Percentiles rank a stretch among this genome's conserved stretches.
Evolutionary conservation across 2,329 filamentous ascomycete genomes (phyloP).

Genomic region (Fusarium pseudonygamai): DNA sequence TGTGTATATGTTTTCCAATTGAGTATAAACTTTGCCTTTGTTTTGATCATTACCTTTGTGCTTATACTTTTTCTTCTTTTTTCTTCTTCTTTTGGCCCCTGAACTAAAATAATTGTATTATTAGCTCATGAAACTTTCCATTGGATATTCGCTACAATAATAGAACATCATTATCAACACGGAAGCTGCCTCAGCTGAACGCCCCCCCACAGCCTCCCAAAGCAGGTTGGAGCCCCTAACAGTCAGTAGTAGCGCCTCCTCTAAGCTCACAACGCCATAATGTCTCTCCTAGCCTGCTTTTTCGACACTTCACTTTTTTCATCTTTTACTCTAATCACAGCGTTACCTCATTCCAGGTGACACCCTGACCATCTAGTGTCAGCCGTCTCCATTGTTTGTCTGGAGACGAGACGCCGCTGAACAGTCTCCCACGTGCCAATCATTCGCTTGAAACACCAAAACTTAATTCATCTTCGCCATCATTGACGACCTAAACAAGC

Average conservation of each 20-base stretch:
- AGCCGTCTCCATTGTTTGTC: neutral
- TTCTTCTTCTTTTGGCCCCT: no score
- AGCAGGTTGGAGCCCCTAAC: conserved; percentile 33
- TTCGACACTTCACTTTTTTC: conserved; percentile 1
- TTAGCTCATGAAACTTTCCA: neutral
- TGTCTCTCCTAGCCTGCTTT: conserved; percentile 9
- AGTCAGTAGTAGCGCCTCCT: conserved; percentile 34
- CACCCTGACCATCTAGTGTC: neutral
- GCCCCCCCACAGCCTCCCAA: conserved; percentile 27
- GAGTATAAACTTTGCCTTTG: neutral
- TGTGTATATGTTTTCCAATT: neutral
- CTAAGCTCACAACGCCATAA: conserved; percentile 29
- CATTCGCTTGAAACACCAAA: conserved; percentile 1
- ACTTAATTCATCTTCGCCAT: conserved; percentile 4
- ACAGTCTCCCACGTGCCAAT: neutral
- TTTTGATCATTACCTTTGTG: neutral
- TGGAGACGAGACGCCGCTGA: neutral
- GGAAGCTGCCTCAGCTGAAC: conserved; percentile 32
- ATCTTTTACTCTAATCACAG: neutral
- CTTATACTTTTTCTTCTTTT: neutral
- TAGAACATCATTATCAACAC: conserved; percentile 1
- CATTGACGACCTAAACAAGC: neutral
- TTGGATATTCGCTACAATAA: neutral
- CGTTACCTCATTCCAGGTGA: neutral
- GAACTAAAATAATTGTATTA: neutral